Conservation (phyloP, 495 filamentous ascomycete genomes). For the Talaromyces adpressus region DNA sequence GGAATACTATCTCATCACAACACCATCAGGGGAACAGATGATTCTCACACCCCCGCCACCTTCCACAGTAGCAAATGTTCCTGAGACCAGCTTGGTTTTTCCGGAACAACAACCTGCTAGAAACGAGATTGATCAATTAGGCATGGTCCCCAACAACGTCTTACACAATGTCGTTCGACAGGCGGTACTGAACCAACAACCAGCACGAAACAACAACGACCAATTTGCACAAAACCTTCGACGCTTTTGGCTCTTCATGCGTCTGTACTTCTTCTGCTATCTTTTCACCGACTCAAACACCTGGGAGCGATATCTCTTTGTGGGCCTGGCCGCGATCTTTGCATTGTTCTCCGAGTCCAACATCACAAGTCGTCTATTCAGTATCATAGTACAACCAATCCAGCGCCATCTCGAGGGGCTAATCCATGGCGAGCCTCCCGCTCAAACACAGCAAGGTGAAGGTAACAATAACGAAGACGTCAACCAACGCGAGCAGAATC, state of each 20-base stretch:
- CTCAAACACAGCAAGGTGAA: conserved; percentile 18
- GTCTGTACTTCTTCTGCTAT: conserved; percentile 70
- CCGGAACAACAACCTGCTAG: background rate
- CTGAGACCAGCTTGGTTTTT: background rate
- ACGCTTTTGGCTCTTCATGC: conserved; percentile 70
- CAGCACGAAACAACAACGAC: conserved; percentile 32
- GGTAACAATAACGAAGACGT: conserved; percentile 13
- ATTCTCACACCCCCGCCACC: conserved; percentile 1
- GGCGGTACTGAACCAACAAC: conserved; percentile 31
- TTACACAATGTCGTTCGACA: conserved; percentile 33
- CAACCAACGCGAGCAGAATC: conserved; percentile 8
- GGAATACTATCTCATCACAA: conserved; percentile 4
- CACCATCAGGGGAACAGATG: conserved; percentile 5
- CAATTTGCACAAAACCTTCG: conserved; percentile 45
- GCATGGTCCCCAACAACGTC: conserved; percentile 1
- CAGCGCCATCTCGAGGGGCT: conserved; percentile 66
- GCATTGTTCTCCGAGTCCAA: conserved; percentile 62
- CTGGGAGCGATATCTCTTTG: conserved; percentile 61
- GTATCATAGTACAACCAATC: conserved; percentile 53
- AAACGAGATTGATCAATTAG: background rate
- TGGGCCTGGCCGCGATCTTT: conserved; percentile 49
- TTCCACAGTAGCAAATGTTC: background rate
- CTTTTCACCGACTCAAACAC: conserved; percentile 68
- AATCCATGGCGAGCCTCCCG: conserved; percentile 35
- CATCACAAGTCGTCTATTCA: conserved; percentile 48